phyloP scores from a whole-genome alignment of 1,284 basidiomycete species.

The Blastosporella zonata region DNA sequence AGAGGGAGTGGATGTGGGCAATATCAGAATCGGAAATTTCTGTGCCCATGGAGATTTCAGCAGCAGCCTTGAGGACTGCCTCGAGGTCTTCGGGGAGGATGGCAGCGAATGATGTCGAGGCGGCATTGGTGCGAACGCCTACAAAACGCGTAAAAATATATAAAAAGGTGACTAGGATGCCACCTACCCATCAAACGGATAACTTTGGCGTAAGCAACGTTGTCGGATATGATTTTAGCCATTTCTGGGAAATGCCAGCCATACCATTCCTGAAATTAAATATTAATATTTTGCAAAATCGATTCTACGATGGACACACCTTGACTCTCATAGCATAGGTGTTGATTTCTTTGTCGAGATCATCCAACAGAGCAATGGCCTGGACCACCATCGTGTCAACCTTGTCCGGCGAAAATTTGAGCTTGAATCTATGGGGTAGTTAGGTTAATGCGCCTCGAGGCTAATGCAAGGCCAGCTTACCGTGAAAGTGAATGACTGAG shows the following conservation, averaged over 20 bases:
- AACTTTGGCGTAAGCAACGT: slow-evolving; percentile 93
- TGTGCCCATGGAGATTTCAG: slow-evolving; percentile 98
- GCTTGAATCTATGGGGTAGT: slow-evolving; percentile 75
- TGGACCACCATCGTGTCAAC: slow-evolving; percentile 99
- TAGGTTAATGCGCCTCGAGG: neutral
- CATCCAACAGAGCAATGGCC: slow-evolving; percentile 97
- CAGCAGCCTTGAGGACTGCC: slow-evolving; percentile 86
- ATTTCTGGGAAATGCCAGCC: slow-evolving; percentile 99
- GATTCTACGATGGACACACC: slow-evolving; percentile 42
- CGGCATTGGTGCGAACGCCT: slow-evolving; percentile 94
- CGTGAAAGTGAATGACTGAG: slow-evolving; percentile 94
- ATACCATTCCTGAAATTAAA: slow-evolving; percentile 85
- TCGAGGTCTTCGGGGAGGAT: slow-evolving; percentile 96
- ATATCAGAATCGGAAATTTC: slow-evolving; percentile 97
- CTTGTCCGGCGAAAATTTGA: slow-evolving; percentile 99
- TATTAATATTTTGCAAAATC: slow-evolving; percentile 12
- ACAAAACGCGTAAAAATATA: slow-evolving; percentile 15
- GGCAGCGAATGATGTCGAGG: slow-evolving; percentile 80
- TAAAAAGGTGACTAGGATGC: neutral
- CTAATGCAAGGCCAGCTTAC: slow-evolving; percentile 36
- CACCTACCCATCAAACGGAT: slow-evolving; percentile 79
- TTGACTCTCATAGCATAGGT: slow-evolving; percentile 99
- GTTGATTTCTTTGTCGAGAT: slow-evolving; percentile 99
- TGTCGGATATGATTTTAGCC: slow-evolving; percentile 97
- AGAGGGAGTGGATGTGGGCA: slow-evolving; percentile 90